Base-by-base conservation (phyloP, 2,329 filamentous ascomycete genomes). In the Aspergillus tubingensis region DNA sequence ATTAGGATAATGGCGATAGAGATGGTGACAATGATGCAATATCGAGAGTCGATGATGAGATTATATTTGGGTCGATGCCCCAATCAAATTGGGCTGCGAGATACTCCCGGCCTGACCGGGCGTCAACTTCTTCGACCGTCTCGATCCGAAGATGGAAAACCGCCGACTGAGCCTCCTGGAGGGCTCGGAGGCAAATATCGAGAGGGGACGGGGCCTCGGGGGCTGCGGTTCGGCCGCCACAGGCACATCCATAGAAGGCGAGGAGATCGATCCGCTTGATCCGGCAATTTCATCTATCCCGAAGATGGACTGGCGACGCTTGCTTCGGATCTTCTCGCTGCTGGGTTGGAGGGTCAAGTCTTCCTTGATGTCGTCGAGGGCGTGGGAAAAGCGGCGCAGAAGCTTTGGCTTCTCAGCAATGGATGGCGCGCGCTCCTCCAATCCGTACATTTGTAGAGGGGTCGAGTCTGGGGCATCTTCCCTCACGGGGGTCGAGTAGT, bases 301-400 rank as follows among this genome's bases (percentile, higher is more conserved):
- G 38, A 74, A 55, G 7, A 68, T 72, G 8, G 73, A 74, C 39
- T 64, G 64, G 19, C 70, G 70, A 23, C 70, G 71, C 43, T 65
- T 67, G 59, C 55, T 52, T 8, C 60, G 60, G 55, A 74, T 67
- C 47, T 67, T 69, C 30, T 70, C 68, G 30, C 71, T 62, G 17
- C 64, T 65, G 56, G 56, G 55, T 32, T 71, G 65, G 11, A 70
- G 61, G 8, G 70, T 64, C 19, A 73, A 63, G 56, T 75, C 72
- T 58, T 75, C 73, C 27, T 71, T 72, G 60, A 75, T 75, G 53
- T 75, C 73, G 58, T 70, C 73, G 47, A 76, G 70, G 47, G 70
- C 73, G 58, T 75, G 67, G n/a, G 74, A 76, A 54, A 76, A 66
- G 41, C 74, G 69, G 47, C 62, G 66, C 23, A 76, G 54, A 17